A percentile compares a stretch with the other conserved stretches of the same genome.
phyloP scores from a whole-genome alignment of 495 filamentous ascomycete species.

The Xylaria scruposa region DNA sequence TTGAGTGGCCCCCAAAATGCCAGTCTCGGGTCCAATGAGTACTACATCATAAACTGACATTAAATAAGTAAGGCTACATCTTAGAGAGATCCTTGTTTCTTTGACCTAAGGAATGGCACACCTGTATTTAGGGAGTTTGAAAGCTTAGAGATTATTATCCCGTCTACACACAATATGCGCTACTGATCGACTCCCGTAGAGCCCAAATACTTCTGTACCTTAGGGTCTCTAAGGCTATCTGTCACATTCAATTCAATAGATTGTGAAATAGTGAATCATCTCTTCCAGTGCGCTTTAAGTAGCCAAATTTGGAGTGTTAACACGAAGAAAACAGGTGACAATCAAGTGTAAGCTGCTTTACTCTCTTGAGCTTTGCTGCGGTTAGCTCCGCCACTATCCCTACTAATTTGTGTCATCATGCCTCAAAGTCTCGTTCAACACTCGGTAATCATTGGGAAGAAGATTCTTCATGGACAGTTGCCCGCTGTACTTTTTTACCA shows the following conservation, averaged over 20 bases:
- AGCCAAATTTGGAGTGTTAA: background rate
- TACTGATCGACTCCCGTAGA: too few relatives aligned
- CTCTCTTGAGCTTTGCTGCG: background rate
- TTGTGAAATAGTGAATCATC: background rate
- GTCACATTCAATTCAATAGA: background rate
- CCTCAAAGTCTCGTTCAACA: conserved; percentile 15
- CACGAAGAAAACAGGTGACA: background rate
- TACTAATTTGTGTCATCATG: background rate
- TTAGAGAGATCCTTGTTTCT: too few relatives aligned
- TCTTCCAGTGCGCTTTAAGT: background rate
- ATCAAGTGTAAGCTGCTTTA: background rate
- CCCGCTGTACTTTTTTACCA: background rate
- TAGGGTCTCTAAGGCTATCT: background rate
- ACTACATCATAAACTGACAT: too few relatives aligned
- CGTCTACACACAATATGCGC: too few relatives aligned
- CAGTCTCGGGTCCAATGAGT: too few relatives aligned
- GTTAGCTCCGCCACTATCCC: background rate
- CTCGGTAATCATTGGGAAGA: conserved; percentile 1
- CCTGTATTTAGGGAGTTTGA: too few relatives aligned
- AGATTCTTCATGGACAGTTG: background rate
- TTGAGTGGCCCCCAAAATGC: too few relatives aligned
- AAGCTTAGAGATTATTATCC: too few relatives aligned
- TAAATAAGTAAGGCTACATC: too few relatives aligned
- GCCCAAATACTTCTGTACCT: too few relatives aligned
- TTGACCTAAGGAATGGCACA: too few relatives aligned